Evolutionary conservation across 2,329 filamentous ascomycete genomes (phyloP), one percentile per base, ranked within the genome.

Genomic region (Sarocladium brachiariae): DNA sequence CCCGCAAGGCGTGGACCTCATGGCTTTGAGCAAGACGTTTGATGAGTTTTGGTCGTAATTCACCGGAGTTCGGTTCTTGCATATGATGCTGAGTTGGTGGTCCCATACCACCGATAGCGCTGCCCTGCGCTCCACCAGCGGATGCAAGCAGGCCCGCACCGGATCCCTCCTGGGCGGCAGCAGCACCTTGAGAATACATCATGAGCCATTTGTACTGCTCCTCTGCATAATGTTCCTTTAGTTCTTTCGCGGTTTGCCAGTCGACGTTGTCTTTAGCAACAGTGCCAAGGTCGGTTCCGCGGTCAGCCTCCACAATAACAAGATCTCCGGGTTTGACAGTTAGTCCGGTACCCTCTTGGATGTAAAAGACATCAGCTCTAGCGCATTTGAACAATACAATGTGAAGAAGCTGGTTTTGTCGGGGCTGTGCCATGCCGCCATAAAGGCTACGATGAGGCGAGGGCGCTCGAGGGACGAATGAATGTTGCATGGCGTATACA

Each of bases 151-250:
- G 73, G 24, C 84, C 82, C 49, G 78, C 76, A 14, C 46, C 76
- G 6, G 77, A 71, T 21, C 80, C 77, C 54, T 84, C 82, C 51
- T 83, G 76, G 19, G 75, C 77, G 19, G 75, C 78, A 31, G 78
- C 78, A 7, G 81, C 88, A 63, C 83, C 87, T 65, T 90, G 85
- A 1, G 90, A 96, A 67, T 96, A 99, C 87, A 97, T 93, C 87
- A 97, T 96, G 50, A 99, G 77, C 89, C 92, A 97, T 62, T 90
- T 91, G 71, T 96, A 96, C 65, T 99, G 93, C 64, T 97, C 90
- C 64, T 96, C 89, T 2, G 87, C 87, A 57, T 92, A 95, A 59
- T 93, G 85, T 59, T 95, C 89, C 66, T 96, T 96, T 57, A 90
- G 72, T 45, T 93, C 86, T 61, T 93, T 91, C 8, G 93, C 93